Conservation (phyloP, 768 basidiomycete genomes). For the Suillus decipiens region DNA sequence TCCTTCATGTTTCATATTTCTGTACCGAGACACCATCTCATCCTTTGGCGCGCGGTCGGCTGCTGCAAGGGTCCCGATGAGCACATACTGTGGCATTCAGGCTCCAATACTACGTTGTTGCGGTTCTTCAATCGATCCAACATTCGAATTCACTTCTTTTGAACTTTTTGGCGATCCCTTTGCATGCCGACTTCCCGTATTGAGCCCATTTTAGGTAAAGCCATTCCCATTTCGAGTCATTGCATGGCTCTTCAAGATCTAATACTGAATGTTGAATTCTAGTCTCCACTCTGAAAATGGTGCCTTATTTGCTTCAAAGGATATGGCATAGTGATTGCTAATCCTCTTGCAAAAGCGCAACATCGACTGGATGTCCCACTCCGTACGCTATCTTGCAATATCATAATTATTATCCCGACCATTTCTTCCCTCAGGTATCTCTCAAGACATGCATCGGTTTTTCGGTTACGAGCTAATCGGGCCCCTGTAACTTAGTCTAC, state of each 20-base stretch:
- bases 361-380: neutral
- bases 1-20: too few relatives aligned
- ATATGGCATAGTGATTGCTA: neutral
- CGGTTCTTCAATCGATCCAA: neutral
- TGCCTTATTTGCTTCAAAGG: neutral
- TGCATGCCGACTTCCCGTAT: neutral
- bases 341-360: neutral
- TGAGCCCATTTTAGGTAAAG: neutral
- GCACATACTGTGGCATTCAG: neutral
- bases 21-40: neutral
- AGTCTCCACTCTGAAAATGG: neutral
- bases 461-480: neutral
- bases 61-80: neutral
- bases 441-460: neutral
- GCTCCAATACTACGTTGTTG: neutral
- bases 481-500: too few relatives aligned
- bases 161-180: neutral
- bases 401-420: neutral
- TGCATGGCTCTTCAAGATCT: neutral
- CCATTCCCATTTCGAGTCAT: neutral
- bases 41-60: neutral
- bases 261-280: neutral
- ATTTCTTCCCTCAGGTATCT: neutral
- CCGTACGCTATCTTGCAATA: neutral
- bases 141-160: neutral